Percentiles rank a stretch among this genome's conserved stretches.
Conservation (phyloP, 305 asterid genomes). For the Fraxinus sp. region DNA sequence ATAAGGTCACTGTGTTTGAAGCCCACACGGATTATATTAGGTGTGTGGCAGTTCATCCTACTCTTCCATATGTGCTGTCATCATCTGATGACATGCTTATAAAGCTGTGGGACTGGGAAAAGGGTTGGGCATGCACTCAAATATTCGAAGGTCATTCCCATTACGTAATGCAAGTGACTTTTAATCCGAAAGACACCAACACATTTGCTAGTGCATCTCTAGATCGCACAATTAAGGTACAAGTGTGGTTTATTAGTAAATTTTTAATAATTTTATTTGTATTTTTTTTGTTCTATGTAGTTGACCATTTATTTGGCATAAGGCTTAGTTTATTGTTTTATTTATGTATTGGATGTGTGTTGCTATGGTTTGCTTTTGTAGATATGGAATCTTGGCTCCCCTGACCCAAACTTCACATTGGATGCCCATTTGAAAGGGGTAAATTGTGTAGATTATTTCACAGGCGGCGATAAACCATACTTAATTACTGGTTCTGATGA, state of each 20-base stretch:
- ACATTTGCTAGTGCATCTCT: slow-evolving; percentile 99
- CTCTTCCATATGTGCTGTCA: slow-evolving; percentile 88
- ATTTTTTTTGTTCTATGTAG: neutral
- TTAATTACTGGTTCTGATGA: slow-evolving; percentile 96
- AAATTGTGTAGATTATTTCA: slow-evolving; percentile 94
- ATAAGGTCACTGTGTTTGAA: slow-evolving; percentile 90
- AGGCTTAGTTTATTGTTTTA: neutral
- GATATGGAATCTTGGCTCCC: slow-evolving; percentile 99
- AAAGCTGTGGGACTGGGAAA: slow-evolving; percentile 99
- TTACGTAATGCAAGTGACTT: slow-evolving; percentile 98
- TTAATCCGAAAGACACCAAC: slow-evolving; percentile 96
- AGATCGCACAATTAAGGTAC: slow-evolving; percentile 97
- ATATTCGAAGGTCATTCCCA: slow-evolving; percentile 99
- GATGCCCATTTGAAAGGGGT: slow-evolving; percentile 98
- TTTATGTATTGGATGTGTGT: neutral
- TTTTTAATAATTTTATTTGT: slow-evolving; percentile 6
- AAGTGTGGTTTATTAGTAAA: slow-evolving; percentile 2
- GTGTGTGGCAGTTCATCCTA: slow-evolving; percentile 97
- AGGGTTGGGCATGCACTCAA: slow-evolving; percentile 95
- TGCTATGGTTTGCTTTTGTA: slow-evolving; percentile 31
- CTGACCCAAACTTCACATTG: slow-evolving; percentile 95
- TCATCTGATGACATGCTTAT: slow-evolving; percentile 99
- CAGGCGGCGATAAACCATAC: slow-evolving; percentile 97
- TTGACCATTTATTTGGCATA: neutral
- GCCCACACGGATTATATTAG: slow-evolving; percentile 99